Percentiles rank a stretch among this genome's conserved stretches.
Conservation (phyloP, 495 filamentous ascomycete species). For the Umbilicaria muhlenbergii region DNA sequence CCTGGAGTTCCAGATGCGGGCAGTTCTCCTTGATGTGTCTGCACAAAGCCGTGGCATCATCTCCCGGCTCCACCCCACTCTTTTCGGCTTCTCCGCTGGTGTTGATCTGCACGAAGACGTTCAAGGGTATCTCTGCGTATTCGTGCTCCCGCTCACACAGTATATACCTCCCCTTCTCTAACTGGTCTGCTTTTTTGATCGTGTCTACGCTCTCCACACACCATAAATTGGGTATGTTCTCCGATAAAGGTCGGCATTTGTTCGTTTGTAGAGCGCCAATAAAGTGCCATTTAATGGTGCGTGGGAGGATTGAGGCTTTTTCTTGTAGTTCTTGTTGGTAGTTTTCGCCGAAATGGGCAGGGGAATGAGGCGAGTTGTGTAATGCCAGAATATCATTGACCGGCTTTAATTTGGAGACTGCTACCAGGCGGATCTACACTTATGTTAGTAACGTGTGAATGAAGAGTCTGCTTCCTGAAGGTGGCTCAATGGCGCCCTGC, state of each 20-base stretch:
- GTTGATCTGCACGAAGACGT: constrained; percentile 85
- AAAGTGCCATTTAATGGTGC: constrained; percentile 83
- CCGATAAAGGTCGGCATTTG: constrained; percentile 77
- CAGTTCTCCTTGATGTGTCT: constrained; percentile 51
- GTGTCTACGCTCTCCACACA: constrained; percentile 82
- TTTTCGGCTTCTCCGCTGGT: constrained; percentile 82
- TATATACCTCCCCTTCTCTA: constrained; percentile 61
- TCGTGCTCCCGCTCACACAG: constrained; percentile 15
- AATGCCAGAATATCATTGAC: constrained; percentile 75
- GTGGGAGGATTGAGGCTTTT: constrained; percentile 69
- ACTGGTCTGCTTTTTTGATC: constrained; percentile 65
- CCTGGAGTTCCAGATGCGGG: constrained; percentile 55
- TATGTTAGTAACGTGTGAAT: constrained; percentile 1
- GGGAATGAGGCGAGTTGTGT: constrained; percentile 39
- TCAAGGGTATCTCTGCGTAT: constrained; percentile 24
- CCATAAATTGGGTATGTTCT: constrained; percentile 77
- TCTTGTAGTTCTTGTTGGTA: constrained; percentile 84
- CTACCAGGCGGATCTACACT: constrained; percentile 52
- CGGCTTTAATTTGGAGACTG: constrained; percentile 89
- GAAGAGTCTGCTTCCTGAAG: not conserved
- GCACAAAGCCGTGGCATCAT: constrained; percentile 43
- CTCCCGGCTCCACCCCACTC: constrained; percentile 56
- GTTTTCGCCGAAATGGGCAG: constrained; percentile 90
- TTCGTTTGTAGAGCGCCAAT: constrained; percentile 85
- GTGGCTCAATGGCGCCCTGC: not conserved